Base-by-base conservation (phyloP, 306 rosid genomes). In the Vigna radiata region DNA sequence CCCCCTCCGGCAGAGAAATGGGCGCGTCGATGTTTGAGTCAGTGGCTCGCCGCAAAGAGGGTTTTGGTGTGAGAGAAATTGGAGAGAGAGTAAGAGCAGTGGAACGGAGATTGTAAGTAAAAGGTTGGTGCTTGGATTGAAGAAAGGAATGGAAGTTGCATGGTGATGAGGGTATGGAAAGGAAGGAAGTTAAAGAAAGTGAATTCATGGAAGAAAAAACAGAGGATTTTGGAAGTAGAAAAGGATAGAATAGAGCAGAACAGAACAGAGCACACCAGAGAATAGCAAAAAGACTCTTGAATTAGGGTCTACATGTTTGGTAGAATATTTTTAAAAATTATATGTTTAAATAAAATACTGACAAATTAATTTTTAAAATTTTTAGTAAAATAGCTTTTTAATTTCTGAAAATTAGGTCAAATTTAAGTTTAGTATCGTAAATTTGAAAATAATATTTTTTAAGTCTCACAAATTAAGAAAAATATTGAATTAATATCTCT, bases 181-280 rank as follows among this genome's bases (percentile, higher is more conserved):
- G 6, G 79, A 85, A 81, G 65, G 81, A 83, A 23, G 82, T 54
- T 69, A 71, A 67, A 44, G 81, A 77, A 15, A 82, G 27, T 39
- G 90, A 94, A 85, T 83, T 91, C 98, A 94, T 94, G 79, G 90
- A 58, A 64, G 62, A 86, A 75, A 60, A 21, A 15, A 21, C 0
- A 17, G 10, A 36, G 43, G 0, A 29, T 60, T 59, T 59, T 44
- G 15, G 5, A 11, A 11, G 49, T 0, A 2, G 15, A 44, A 44
- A 15, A 44, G 49, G 10, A 9, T 8, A 41, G 46, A 8, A 8
- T 2, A 41, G 46, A 41, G 12, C 31, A 29, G 31, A 29, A 29
- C 31, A 29, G 5, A 29, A 29, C 31, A 29, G 31, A 29, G 31
- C 31, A 29, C 31, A 29, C 31, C 31, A 4, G 31, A 29, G 31